A percentile compares a stretch with the other conserved stretches of the same genome.
phyloP scores from a whole-genome alignment of 805 yeast species.

The fission yeast (Schizosaccharomyces pombe) region DNA sequence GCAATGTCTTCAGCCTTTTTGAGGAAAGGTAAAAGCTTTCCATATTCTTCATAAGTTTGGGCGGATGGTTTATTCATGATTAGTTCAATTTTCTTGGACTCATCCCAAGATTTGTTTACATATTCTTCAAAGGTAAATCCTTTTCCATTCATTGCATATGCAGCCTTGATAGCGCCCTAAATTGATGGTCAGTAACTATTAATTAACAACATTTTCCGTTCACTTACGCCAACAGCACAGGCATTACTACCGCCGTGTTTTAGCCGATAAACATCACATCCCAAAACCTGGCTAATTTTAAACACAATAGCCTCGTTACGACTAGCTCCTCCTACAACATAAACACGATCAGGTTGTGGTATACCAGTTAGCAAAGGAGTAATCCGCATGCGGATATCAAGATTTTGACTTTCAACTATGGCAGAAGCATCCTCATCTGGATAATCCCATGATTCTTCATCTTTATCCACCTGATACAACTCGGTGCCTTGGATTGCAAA shows the following conservation, averaged over 20 bases:
- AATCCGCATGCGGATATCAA: conserved; percentile 58
- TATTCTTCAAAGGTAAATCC: neutral
- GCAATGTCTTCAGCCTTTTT: neutral
- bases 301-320: conserved; percentile 42
- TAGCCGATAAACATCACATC: conserved; percentile 49
- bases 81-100: neutral
- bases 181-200: neutral
- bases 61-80: neutral
- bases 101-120: neutral
- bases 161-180: conserved; percentile 1
- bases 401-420: conserved; percentile 68
- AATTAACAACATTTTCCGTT: neutral
- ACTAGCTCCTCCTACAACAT: conserved; percentile 76
- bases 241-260: conserved; percentile 50
- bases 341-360: conserved; percentile 38
- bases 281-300: conserved; percentile 48
- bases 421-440: conserved; percentile 43
- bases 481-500: conserved; percentile 12
- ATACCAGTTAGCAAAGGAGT: conserved; percentile 42
- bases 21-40: neutral
- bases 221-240: conserved; percentile 47
- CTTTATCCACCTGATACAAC: conserved; percentile 9
- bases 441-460: conserved; percentile 12
- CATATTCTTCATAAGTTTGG: neutral
- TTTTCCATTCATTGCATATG: neutral